Conservation (phyloP, 169 alveolate species). For the Theileria parva region DNA sequence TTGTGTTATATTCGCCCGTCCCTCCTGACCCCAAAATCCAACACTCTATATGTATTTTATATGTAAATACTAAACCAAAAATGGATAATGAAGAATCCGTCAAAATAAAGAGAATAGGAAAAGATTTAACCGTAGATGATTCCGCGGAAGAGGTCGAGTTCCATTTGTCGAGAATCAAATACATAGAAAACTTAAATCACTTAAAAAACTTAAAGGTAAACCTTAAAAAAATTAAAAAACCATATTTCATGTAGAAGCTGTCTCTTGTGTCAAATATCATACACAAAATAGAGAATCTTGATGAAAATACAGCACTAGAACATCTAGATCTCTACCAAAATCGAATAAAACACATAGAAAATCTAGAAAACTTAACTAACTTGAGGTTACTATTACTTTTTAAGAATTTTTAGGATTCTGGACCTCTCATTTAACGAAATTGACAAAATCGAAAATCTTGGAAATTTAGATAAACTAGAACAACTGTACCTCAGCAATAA, state of each 20-base stretch:
- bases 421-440: constrained; percentile 79
- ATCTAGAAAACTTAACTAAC: constrained; percentile 69
- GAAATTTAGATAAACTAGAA: constrained; percentile 69
- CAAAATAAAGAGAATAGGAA: constrained; percentile 47
- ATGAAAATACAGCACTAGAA: constrained; percentile 60
- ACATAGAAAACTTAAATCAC: constrained; percentile 70
- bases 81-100: constrained; percentile 47
- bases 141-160: constrained; percentile 36
- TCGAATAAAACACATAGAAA: constrained; percentile 72
- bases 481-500: constrained; percentile 83
- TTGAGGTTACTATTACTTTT: constrained; percentile 64
- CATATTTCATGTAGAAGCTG: constrained; percentile 53
- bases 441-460: constrained; percentile 71
- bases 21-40: neutral
- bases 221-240: neutral
- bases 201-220: constrained; percentile 64
- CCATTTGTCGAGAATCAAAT: constrained; percentile 62
- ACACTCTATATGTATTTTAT: neutral
- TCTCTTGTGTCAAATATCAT: constrained; percentile 79
- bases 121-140: constrained; percentile 30
- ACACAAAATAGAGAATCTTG: constrained; percentile 77
- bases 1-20: neutral
- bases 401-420: constrained; percentile 53
- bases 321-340: constrained; percentile 82
- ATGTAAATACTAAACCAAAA: constrained; percentile 9